Evolutionary conservation across 176 grass and related monocot genomes (phyloP), one percentile per base, ranked within the genome.

Genomic region (Musa beccarii): DNA sequence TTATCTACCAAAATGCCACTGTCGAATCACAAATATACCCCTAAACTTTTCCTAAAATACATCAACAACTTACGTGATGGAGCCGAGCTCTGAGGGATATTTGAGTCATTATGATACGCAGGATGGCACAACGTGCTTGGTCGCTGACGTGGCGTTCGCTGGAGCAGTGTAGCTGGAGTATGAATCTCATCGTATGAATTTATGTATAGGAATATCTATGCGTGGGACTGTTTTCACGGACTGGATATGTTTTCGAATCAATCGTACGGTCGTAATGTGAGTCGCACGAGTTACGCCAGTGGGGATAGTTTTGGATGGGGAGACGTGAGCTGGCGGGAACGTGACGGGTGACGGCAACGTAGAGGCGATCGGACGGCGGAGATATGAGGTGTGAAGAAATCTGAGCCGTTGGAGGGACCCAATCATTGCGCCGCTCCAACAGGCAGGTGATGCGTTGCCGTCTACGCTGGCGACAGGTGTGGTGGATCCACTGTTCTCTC

Each of bases 1-100:
- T 66, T 66, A 78, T 53, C 66, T 78, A 78, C 75, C 11, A 52
- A 12, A 21, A 51, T 78, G 21, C 75, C 75, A 77, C 50, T 66
- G 16, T 7, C 0, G 15, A 12, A 1, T 70, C 21, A n/a, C 43
- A n/a, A 10, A 4, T 51, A 19, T 20, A 8, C 43, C 43, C 68
- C 13, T 66, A 10, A 0, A 2, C 2, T 2, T 24, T 28, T 12
- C 13, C 1, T 12, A 13, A 28, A 25, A 2, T 2, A 69, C 49
- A 43, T 43, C 6, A 43, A 6, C 34, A 6, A 43, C 34, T 43
- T 43, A 6, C 34, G 34, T 43, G 34, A 43, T 43, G 34, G 34
- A 43, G 34, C 34, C 57, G 57, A n/a, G 57, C 13, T 43, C 34
- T 6, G 21, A 56, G 72, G 72, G 15, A 17, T 56, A 11, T 74